These are phyloP conservation scores for Botryotinia convoluta DNA, from an alignment of 2,329 filamentous ascomycete genomes.

Conservation along the genomic window DNA sequence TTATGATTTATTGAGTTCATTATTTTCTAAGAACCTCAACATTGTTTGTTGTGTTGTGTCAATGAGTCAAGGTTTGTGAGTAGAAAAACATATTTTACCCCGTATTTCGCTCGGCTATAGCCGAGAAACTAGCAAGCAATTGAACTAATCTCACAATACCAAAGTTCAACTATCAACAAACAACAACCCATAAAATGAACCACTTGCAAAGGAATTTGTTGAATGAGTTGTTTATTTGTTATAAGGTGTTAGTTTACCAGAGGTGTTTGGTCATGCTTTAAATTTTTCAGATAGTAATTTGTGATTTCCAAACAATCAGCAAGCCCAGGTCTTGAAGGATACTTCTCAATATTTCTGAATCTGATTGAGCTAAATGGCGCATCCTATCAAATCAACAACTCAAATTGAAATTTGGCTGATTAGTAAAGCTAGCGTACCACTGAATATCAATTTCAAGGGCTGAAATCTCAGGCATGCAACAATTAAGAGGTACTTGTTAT, in stretches of 20 bases:
- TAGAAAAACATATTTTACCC: background rate
- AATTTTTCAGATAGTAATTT: background rate
- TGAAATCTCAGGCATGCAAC: background rate
- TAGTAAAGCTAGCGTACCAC: no score
- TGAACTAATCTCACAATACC: background rate
- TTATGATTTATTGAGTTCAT: rapidly evolving
- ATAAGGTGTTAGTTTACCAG: rapidly evolving
- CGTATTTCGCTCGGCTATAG: conserved; percentile 1
- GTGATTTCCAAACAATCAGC: background rate
- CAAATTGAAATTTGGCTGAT: background rate
- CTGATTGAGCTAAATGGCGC: background rate
- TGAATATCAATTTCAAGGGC: rapidly evolving
- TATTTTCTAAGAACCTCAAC: background rate
- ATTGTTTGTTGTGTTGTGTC: background rate
- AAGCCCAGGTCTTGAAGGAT: background rate
- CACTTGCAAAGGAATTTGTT: rapidly evolving
- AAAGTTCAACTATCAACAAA: background rate
- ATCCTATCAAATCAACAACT: background rate
- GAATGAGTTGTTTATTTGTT: rapidly evolving
- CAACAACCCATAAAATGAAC: background rate
- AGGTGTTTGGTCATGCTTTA: background rate
- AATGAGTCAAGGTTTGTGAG: background rate
- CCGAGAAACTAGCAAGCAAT: background rate
- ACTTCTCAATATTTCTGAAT: background rate
- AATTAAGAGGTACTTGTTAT: background rate